Evolutionary conservation across 352 stramenopile genomes (phyloP).

Genomic region (Globisporangium ultimum): DNA sequence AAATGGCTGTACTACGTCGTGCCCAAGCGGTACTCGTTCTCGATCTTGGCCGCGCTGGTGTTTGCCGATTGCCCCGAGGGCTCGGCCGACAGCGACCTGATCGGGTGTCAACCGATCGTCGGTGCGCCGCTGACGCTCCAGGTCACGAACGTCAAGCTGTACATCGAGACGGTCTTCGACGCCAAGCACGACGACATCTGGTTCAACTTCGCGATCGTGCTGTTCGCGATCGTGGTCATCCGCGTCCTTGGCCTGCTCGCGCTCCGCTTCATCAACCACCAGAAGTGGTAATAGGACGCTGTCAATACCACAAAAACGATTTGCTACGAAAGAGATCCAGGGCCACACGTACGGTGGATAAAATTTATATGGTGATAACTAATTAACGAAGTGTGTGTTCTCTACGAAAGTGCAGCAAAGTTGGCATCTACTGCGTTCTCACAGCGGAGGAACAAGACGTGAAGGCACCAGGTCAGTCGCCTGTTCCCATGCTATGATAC

Average conservation of each 20-base stretch:
- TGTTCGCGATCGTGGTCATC: constrained; percentile 38
- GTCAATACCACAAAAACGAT: no score
- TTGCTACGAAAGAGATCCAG: no score
- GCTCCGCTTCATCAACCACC: constrained; percentile 50
- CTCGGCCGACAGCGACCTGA: constrained; percentile 13
- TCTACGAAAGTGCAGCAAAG: neutral
- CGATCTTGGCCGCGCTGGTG: constrained; percentile 34
- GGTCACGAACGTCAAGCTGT: constrained; percentile 27
- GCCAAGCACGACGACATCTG: constrained; percentile 31
- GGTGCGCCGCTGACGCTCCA: constrained; percentile 3
- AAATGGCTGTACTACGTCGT: constrained; percentile 63
- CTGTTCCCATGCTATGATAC: neutral
- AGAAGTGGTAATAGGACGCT: constrained; percentile 24
- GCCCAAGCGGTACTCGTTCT: constrained; percentile 40
- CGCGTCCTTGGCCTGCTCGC: constrained; percentile 38
- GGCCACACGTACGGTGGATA: no score
- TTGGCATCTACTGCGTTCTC: neutral
- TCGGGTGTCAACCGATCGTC: constrained; percentile 15
- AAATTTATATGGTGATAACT: no score
- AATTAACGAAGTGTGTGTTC: no score
- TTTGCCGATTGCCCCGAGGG: constrained; percentile 32
- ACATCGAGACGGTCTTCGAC: constrained; percentile 40
- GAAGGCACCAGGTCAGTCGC: no score
- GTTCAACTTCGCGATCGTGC: constrained; percentile 32
- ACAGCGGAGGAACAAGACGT: no score